Conservation (phyloP, 2,329 filamentous ascomycete species). For the Neoascochyta sp. region DNA sequence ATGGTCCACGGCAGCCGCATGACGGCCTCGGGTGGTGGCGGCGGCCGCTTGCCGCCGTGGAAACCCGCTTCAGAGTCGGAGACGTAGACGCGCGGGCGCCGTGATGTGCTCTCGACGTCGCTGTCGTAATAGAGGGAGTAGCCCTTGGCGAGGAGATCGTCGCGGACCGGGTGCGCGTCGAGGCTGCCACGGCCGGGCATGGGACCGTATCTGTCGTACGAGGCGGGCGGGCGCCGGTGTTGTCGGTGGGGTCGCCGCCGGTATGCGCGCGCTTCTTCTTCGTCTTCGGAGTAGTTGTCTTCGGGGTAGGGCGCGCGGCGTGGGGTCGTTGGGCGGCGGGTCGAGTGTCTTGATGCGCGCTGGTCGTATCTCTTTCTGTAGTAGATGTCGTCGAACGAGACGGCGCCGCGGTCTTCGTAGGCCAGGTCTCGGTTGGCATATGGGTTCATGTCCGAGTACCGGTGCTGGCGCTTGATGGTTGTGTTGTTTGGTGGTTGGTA, state of each 20-base stretch:
- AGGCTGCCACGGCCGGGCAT: constrained; percentile 13
- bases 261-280: constrained; percentile 20
- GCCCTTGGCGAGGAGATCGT: constrained; percentile 17
- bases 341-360: constrained; percentile 6
- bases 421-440: constrained; percentile 5
- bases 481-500: constrained; percentile 5
- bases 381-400: constrained; percentile 10
- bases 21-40: constrained; percentile 29
- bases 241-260: constrained; percentile 21
- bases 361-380: constrained; percentile 9
- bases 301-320: constrained; percentile 20
- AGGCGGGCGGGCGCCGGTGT: constrained; percentile 23
- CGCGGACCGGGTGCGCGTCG: constrained; percentile 16
- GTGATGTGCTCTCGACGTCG: constrained; percentile 15
- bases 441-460: constrained; percentile 11
- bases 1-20: constrained; percentile 34
- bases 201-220: constrained; percentile 19
- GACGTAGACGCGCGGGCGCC: constrained; percentile 9
- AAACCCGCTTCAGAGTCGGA: no score
- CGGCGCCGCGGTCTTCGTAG: constrained; percentile 5
- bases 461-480: constrained; percentile 8
- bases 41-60: constrained; percentile 12
- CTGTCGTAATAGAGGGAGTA: constrained; percentile 23
- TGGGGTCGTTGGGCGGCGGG: constrained; percentile 4
- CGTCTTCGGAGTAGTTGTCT: constrained; percentile 28